Evolutionary conservation across 2,329 filamentous ascomycete genomes (phyloP), one percentile per base, ranked within the genome.

Genomic region (Phaeosphaeria sp.): DNA sequence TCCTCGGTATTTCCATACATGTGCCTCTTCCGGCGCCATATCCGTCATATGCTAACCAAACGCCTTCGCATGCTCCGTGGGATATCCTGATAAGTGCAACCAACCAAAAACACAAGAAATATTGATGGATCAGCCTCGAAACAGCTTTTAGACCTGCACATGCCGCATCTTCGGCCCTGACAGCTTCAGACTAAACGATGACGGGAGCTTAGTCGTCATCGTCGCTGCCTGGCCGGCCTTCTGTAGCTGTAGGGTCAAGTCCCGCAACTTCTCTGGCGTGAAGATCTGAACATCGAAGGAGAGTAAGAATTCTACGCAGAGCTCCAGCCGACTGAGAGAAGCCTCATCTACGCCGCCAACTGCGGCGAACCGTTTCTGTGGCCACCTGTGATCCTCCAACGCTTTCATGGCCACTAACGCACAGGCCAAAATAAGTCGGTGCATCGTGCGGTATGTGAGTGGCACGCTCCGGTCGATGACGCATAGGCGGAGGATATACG

Each of bases 381-480:
- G 87, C 79, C 96, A 97, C 66, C 89, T 91, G 53, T 94, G 84
- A 75, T 98, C 94, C 77, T 99, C 94, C n/a, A 97, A 81, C 0
- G 92, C 91, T 79, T 98, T 99, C 86, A 93, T 95, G 15, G 94
- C 93, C 3, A 97, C 91, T 36, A 93, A 83, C 52, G 97, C 82
- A 6, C 90, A 91, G 0, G 92, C 93, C 17, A 99, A 84, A 30
- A 96, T 83, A 7, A 98, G 81, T 2, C 95, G 88, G 76, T 99
- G 94, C 60, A 92, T 90, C 62, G 96, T 98, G 55, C 92, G 86
- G 56, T 85, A 84, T 2, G 93, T 96, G 7, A 97, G 90, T 0
- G 89, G 88, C 21, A 98, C 89, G 22, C 90, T 86, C 64, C 87
- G 87, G 72, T 96, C 77, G 52, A 83, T 91, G 46, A 89, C 84